These are phyloP conservation scores for Candida yuanshanica DNA, from an alignment of 805 yeast species.

Conservation along the genomic window DNA sequence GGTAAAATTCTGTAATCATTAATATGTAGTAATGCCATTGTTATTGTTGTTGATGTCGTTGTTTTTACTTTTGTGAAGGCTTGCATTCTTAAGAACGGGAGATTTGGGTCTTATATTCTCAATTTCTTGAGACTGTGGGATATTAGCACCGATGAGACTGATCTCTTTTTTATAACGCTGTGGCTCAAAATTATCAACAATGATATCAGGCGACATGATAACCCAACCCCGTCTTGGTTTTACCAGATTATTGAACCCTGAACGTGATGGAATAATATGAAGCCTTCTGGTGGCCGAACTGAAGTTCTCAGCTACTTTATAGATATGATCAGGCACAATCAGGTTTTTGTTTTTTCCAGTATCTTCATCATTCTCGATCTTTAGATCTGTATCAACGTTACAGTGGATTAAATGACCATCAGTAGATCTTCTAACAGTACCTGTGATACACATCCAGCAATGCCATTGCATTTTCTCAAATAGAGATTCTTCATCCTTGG, in stretches of 20 bases:
- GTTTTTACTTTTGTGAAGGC: not conserved
- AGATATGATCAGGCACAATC: constrained; percentile 69
- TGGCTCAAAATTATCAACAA: constrained; percentile 64
- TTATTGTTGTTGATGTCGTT: not conserved
- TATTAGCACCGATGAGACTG: constrained; percentile 40
- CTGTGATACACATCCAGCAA: constrained; percentile 97
- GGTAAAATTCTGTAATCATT: constrained; percentile 1
- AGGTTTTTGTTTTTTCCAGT: constrained; percentile 27
- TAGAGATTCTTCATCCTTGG: constrained; percentile 39
- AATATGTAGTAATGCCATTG: not conserved
- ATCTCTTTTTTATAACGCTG: constrained; percentile 39
- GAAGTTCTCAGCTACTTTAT: constrained; percentile 83
- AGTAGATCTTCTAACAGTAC: constrained; percentile 81
- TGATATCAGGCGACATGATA: constrained; percentile 75
- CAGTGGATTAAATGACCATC: constrained; percentile 87
- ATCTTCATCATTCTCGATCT: constrained; percentile 47
- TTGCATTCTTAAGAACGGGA: constrained; percentile 37
- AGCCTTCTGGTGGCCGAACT: constrained; percentile 75
- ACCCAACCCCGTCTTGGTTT: constrained; percentile 86
- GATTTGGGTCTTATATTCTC: constrained; percentile 81
- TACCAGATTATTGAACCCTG: constrained; percentile 61
- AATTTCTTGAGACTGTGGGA: constrained; percentile 68
- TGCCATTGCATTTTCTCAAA: constrained; percentile 85
- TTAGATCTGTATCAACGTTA: constrained; percentile 85
- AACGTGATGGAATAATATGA: constrained; percentile 74